These are phyloP conservation scores for Onygenales sp. DNA, from an alignment of 2,329 filamentous ascomycete species.

Conservation along the genomic window DNA sequence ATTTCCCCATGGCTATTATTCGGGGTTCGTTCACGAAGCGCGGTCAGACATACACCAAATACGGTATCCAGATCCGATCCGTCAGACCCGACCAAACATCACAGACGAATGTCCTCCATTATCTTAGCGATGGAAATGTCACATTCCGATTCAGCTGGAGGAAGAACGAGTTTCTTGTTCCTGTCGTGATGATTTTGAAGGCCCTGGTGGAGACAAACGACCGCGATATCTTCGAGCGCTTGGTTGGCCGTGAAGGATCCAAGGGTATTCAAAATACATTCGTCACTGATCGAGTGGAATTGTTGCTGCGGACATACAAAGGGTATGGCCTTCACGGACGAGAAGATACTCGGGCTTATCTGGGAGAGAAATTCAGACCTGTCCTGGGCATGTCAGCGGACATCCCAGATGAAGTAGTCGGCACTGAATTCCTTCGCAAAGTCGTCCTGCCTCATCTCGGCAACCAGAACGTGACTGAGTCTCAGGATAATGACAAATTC, in stretches of 20 bases:
- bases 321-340: constrained; percentile 75
- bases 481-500: constrained; percentile 86
- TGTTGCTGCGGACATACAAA: constrained; percentile 89
- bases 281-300: constrained; percentile 85
- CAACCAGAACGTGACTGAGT: constrained; percentile 70
- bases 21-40: constrained; percentile 83
- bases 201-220: constrained; percentile 94
- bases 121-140: constrained; percentile 88
- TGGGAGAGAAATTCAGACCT: constrained; percentile 84
- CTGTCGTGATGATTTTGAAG: constrained; percentile 93
- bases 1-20: constrained; percentile 90
- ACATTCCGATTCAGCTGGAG: constrained; percentile 97
- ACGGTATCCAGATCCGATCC: constrained; percentile 81
- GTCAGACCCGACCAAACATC: constrained; percentile 96
- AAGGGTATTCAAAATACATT: constrained; percentile 81
- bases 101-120: constrained; percentile 94
- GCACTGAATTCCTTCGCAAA: constrained; percentile 80
- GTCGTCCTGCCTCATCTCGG: constrained; percentile 89
- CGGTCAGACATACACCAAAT: constrained; percentile 78
- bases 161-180: constrained; percentile 94
- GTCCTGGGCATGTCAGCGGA: constrained; percentile 77
- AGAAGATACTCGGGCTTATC: constrained; percentile 70
- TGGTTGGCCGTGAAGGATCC: constrained; percentile 68
- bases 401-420: constrained; percentile 78
- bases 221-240: constrained; percentile 86